Evolutionary conservation across 768 basidiomycete genomes (phyloP).

Genomic region (Mycena kentingensis): DNA sequence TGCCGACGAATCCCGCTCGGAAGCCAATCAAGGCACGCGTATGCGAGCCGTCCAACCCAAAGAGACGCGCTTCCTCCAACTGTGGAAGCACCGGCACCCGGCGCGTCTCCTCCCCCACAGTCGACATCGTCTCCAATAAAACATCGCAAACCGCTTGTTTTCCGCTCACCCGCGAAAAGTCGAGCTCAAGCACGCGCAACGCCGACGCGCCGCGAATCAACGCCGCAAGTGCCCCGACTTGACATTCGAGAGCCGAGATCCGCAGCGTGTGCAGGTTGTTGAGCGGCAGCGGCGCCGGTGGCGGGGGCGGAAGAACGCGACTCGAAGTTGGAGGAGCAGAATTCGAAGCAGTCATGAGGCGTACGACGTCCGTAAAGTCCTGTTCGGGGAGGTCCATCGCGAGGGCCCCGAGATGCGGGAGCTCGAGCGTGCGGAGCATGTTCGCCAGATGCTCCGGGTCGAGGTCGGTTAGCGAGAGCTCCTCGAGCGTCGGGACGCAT

Average conservation of each 20-base stretch:
- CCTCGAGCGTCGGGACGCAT: constrained; percentile 39
- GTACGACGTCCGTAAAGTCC: constrained; percentile 51
- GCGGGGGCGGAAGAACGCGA: too few relatives aligned
- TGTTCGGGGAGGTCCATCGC: constrained; percentile 57
- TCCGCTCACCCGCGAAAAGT: constrained; percentile 39
- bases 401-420: constrained; percentile 48
- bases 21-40: constrained; percentile 10
- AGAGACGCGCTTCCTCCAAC: constrained; percentile 20
- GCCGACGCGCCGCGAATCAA: constrained; percentile 36
- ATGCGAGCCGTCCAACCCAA: constrained; percentile 14
- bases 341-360: constrained; percentile 34
- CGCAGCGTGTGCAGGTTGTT: constrained; percentile 37
- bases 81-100: constrained; percentile 13
- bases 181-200: constrained; percentile 44
- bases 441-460: constrained; percentile 55
- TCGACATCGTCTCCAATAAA: constrained; percentile 31
- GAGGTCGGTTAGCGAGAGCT: constrained; percentile 55
- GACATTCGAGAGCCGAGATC: constrained; percentile 47
- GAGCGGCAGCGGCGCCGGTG: constrained; percentile 29
- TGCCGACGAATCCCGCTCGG: constrained; percentile 9
- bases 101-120: not conserved
- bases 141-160: constrained; percentile 33
- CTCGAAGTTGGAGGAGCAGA: too few relatives aligned
- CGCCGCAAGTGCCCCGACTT: constrained; percentile 33
- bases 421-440: constrained; percentile 46